phyloP scores from a whole-genome alignment of 352 stramenopile species.

The Thraustochytrium striatum region DNA sequence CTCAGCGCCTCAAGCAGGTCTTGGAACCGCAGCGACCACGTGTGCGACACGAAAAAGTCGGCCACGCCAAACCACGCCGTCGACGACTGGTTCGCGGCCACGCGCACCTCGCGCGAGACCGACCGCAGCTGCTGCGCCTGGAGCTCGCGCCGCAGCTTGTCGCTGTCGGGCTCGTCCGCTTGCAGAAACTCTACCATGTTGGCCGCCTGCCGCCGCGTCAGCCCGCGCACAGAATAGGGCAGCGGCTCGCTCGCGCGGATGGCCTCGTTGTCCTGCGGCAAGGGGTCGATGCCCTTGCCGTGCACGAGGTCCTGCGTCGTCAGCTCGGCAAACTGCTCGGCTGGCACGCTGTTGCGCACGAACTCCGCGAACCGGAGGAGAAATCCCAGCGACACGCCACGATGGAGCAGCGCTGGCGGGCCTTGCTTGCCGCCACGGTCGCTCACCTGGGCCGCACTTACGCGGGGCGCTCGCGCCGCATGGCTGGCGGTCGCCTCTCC shows the following conservation, averaged over 20 bases:
- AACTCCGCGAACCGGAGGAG: no score
- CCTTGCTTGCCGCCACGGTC: no score
- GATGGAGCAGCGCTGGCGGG: no score
- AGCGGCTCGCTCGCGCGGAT: neutral
- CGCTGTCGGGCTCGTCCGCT: neutral
- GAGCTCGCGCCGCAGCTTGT: neutral
- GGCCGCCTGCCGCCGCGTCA: neutral
- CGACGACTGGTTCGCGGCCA: neutral
- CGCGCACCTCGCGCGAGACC: no score
- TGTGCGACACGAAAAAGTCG: constrained; percentile 33
- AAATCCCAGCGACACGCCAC: no score
- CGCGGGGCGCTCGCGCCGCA: no score
- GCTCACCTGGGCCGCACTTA: no score
- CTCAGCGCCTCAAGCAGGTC: constrained; percentile 21
- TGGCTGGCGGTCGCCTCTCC: no score
- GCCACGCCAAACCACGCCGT: constrained; percentile 22
- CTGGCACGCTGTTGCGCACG: neutral
- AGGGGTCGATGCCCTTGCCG: no score
- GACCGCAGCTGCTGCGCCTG: no score
- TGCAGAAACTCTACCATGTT: constrained; percentile 39
- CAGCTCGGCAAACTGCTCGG: neutral
- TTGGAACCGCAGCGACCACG: neutral
- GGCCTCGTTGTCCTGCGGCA: neutral
- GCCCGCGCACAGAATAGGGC: constrained; percentile 6
- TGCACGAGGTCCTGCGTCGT: constrained; percentile 24